Percentiles rank a stretch among this genome's conserved stretches.
These are phyloP conservation scores for Xanthoconium purpureum DNA, from an alignment of 768 basidiomycete species.

Conservation along the genomic window DNA sequence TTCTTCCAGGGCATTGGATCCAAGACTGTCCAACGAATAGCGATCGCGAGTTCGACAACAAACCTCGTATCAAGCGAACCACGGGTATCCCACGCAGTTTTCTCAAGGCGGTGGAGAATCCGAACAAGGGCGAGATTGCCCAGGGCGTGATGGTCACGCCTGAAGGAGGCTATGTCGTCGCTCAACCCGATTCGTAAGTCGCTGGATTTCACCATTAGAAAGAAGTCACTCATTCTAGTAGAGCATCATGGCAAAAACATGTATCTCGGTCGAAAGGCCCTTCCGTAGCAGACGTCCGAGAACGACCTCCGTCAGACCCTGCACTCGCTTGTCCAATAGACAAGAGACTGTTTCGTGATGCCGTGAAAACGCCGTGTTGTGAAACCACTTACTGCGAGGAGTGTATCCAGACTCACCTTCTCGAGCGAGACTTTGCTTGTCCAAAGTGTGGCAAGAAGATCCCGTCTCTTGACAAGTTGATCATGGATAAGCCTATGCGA, in stretches of 20 bases:
- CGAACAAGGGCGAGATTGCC: constrained; percentile 62
- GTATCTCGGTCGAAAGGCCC: constrained; percentile 74
- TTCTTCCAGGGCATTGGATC: constrained; percentile 89
- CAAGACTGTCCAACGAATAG: constrained; percentile 98
- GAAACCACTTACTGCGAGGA: constrained; percentile 91
- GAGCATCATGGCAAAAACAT: constrained; percentile 95
- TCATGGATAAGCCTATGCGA: constrained; percentile 75
- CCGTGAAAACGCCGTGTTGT: constrained; percentile 95
- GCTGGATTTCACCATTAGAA: background rate
- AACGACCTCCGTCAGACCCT: constrained; percentile 74
- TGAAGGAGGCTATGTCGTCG: constrained; percentile 96
- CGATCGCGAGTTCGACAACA: constrained; percentile 90
- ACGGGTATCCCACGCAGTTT: constrained; percentile 98
- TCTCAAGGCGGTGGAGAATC: constrained; percentile 92
- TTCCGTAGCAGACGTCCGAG: constrained; percentile 86
- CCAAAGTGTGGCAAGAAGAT: constrained; percentile 88
- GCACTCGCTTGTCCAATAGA: constrained; percentile 87
- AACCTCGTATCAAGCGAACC: constrained; percentile 94
- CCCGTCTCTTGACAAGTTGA: constrained; percentile 82
- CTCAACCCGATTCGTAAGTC: constrained; percentile 91
- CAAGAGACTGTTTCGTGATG: constrained; percentile 89
- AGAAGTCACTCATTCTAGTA: constrained; percentile 30
- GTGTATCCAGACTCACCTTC: constrained; percentile 90
- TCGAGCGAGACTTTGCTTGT: constrained; percentile 94
- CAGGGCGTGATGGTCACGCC: constrained; percentile 98